Evolutionary conservation across 148 eudicot species (phyloP).

Genomic region (Rhododendron ovatum): DNA sequence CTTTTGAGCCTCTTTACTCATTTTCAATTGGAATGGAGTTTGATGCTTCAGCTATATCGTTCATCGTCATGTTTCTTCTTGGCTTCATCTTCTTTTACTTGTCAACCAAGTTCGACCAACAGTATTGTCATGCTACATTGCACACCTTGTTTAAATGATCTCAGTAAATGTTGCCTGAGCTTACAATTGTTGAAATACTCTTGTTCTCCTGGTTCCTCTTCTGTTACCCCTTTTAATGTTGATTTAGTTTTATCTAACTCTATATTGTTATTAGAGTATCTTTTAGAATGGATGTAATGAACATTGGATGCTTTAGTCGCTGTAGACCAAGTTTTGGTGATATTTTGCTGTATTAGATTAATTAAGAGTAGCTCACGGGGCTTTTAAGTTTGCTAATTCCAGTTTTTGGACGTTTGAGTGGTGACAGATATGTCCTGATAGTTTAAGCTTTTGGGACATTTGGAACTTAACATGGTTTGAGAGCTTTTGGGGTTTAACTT

Average conservation of each 20-base stretch:
- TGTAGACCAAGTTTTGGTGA: background rate
- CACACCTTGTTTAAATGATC: background rate
- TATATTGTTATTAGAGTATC: background rate
- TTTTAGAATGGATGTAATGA: background rate
- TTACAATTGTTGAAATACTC: background rate
- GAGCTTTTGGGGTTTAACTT: background rate
- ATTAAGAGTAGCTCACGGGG: background rate
- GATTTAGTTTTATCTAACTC: background rate
- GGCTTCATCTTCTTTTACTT: background rate
- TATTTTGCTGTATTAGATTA: background rate
- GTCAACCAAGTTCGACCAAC: background rate
- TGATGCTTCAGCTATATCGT: background rate
- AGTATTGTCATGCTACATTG: background rate
- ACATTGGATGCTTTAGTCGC: background rate
- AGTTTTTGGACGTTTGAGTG: background rate
- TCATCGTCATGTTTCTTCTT: background rate
- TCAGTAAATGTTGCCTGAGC: background rate
- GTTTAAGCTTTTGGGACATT: background rate
- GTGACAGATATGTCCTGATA: background rate
- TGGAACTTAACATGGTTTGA: background rate
- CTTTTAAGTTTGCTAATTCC: background rate
- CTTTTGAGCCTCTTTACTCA: background rate
- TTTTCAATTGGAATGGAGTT: background rate
- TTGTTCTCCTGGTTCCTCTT: background rate
- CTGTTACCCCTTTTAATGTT: background rate